Percentiles rank a stretch among this genome's conserved stretches.
Evolutionary conservation across 2,329 filamentous ascomycete genomes (phyloP).

Genomic region (Aspergillus viridinutans): DNA sequence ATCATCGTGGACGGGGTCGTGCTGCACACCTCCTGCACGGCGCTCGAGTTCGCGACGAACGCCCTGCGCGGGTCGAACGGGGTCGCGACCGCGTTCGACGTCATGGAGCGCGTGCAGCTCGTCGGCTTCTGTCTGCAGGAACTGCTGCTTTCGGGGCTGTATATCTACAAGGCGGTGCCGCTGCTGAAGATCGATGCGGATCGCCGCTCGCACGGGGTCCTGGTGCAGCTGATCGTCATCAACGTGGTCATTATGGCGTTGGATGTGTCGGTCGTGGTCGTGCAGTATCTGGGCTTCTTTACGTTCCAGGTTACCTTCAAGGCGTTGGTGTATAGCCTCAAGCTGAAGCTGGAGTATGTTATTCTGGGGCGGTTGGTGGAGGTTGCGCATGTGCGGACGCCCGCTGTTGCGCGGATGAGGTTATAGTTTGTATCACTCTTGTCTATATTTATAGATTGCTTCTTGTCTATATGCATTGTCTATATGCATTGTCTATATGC

Average conservation of each 20-base stretch:
- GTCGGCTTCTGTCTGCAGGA: constrained; percentile 54
- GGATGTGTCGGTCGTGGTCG: constrained; percentile 39
- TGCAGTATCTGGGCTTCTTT: constrained; percentile 40
- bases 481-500: background rate
- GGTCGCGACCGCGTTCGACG: constrained; percentile 33
- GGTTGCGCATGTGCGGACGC: constrained; percentile 9
- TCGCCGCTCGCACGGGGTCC: constrained; percentile 30
- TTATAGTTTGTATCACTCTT: background rate
- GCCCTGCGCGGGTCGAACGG: constrained; percentile 10
- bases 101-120: constrained; percentile 53
- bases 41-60: constrained; percentile 41
- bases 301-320: constrained; percentile 44
- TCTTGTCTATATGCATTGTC: too few species aligned
- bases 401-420: constrained; percentile 2
- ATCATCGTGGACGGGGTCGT: constrained; percentile 43
- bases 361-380: constrained; percentile 40
- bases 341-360: constrained; percentile 46
- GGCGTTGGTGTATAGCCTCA: constrained; percentile 44
- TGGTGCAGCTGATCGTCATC: constrained; percentile 45
- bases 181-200: constrained; percentile 44
- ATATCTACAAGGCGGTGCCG: constrained; percentile 50
- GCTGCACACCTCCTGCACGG: constrained; percentile 39
- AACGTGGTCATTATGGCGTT: constrained; percentile 45
- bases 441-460: background rate
- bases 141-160: constrained; percentile 48